A percentile compares a stretch with the other conserved stretches of the same genome.
Evolutionary conservation across 2,329 filamentous ascomycete species (phyloP).

Genomic region (Pezicula neosporulosa): DNA sequence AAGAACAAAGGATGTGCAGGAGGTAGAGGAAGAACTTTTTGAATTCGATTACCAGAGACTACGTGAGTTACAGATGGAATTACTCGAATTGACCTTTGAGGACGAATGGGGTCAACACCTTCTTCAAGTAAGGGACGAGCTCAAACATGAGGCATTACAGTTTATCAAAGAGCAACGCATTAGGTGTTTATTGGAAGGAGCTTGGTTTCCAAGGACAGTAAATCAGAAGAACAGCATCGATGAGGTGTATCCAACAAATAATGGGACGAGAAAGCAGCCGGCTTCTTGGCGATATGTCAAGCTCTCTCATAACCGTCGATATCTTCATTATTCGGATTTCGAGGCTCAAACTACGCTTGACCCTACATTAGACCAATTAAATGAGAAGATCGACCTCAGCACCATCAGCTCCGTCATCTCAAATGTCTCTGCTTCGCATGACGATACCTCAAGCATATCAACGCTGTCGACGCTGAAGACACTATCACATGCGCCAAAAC

Average conservation of each 20-base stretch:
- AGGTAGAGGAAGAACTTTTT: slow-evolving; percentile 84
- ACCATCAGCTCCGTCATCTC: slow-evolving; percentile 91
- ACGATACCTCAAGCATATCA: slow-evolving; percentile 43
- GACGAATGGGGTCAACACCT: slow-evolving; percentile 92
- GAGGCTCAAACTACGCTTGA: slow-evolving; percentile 58
- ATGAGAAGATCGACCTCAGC: slow-evolving; percentile 81
- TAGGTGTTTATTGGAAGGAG: slow-evolving; percentile 80
- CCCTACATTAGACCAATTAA: slow-evolving; percentile 69
- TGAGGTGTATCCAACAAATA: slow-evolving; percentile 24
- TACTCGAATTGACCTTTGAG: slow-evolving; percentile 87
- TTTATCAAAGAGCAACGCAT: slow-evolving; percentile 98
- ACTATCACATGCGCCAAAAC: slow-evolving; percentile 10
- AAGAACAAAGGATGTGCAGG: slow-evolving; percentile 77
- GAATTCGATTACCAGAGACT: slow-evolving; percentile 78
- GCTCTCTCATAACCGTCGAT: slow-evolving; percentile 86
- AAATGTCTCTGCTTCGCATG: slow-evolving; percentile 59
- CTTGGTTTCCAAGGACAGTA: slow-evolving; percentile 67
- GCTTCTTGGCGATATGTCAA: slow-evolving; percentile 73
- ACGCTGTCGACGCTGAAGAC: slow-evolving; percentile 36
- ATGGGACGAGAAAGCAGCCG: slow-evolving; percentile 9
- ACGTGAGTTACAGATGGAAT: slow-evolving; percentile 87
- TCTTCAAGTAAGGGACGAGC: slow-evolving; percentile 83
- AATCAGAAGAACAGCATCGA: slow-evolving; percentile 41
- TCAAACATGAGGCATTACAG: slow-evolving; percentile 86
- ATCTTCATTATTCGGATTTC: slow-evolving; percentile 88